These are phyloP conservation scores for Colletotrichum falcatum DNA, from an alignment of 2,329 filamentous ascomycete genomes.

Conservation along the genomic window DNA sequence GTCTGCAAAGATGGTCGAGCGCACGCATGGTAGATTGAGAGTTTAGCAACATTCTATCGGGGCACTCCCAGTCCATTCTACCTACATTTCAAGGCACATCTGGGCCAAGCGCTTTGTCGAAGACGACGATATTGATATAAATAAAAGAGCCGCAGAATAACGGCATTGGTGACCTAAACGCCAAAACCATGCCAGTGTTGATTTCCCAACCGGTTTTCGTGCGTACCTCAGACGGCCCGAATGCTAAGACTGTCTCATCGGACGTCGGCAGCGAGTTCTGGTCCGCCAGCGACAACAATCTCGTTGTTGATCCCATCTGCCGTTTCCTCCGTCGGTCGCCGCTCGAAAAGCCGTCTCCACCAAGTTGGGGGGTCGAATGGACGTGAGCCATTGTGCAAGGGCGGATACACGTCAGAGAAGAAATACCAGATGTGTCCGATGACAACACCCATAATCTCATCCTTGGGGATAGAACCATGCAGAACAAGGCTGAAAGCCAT, in stretches of 20 bases:
- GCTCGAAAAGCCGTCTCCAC: slow-evolving; percentile 89
- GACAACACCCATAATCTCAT: slow-evolving; percentile 94
- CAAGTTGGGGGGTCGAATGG: slow-evolving; percentile 90
- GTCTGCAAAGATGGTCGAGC: not conserved
- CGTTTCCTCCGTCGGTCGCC: slow-evolving; percentile 61
- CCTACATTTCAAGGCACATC: not conserved
- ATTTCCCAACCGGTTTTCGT: not conserved
- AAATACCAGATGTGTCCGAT: slow-evolving; percentile 99
- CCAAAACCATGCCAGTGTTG: slow-evolving; percentile 21
- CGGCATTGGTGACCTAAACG: slow-evolving; percentile 17
- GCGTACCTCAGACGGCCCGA: not conserved
- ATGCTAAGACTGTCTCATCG: slow-evolving; percentile 12
- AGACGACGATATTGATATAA: not conserved
- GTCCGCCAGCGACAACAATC: slow-evolving; percentile 67
- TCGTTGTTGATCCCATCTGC: slow-evolving; percentile 71
- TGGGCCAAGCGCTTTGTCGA: not conserved
- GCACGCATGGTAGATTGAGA: not conserved
- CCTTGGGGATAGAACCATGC: slow-evolving; percentile 89
- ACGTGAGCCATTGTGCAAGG: slow-evolving; percentile 84
- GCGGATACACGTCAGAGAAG: slow-evolving; percentile 96
- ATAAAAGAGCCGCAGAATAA: not conserved
- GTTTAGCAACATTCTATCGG: not conserved
- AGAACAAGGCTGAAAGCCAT: slow-evolving; percentile 94
- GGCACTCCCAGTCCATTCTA: not conserved
- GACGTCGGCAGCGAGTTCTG: slow-evolving; percentile 39